Conservation (phyloP, 441 rosid genomes). For the Hypseocharis bilobata region DNA sequence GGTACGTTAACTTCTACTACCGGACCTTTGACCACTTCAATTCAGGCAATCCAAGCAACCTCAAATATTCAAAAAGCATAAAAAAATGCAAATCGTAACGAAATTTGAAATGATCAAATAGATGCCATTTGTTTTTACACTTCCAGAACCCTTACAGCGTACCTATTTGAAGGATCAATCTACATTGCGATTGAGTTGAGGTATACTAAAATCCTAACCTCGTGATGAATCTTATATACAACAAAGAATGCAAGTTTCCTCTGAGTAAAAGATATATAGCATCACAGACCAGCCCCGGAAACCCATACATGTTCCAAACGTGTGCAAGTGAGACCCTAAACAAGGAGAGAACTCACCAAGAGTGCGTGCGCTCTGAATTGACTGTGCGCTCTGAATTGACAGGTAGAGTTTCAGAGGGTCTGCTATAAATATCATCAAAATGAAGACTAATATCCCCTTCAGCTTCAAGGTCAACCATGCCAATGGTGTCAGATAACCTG, state of each 20-base stretch:
- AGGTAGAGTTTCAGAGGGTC: slow-evolving; percentile 47
- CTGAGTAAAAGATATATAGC: slow-evolving; percentile 19
- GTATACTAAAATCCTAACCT: slow-evolving; percentile 25
- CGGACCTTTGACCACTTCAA: too few relatives aligned
- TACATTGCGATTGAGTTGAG: slow-evolving; percentile 24
- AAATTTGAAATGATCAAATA: slow-evolving; percentile 18
- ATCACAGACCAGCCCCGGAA: slow-evolving; percentile 21
- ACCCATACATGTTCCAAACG: too few relatives aligned
- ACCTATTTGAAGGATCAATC: slow-evolving; percentile 5
- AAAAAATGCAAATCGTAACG: slow-evolving; percentile 11
- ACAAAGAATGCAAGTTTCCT: slow-evolving; percentile 45
- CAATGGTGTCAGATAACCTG: slow-evolving; percentile 35
- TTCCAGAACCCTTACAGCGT: slow-evolving; percentile 21
- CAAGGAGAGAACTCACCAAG: too few relatives aligned
- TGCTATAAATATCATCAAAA: slow-evolving; percentile 70
- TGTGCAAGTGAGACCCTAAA: too few relatives aligned
- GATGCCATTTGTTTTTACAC: slow-evolving; percentile 28
- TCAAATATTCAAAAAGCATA: too few relatives aligned
- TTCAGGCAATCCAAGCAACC: too few relatives aligned
- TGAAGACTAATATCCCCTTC: slow-evolving; percentile 55
- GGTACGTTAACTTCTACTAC: too few relatives aligned
- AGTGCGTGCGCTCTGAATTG: too few relatives aligned
- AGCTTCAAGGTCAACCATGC: slow-evolving; percentile 48
- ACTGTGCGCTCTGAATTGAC: slow-evolving; percentile 21
- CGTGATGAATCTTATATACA: slow-evolving; percentile 48